Evolutionary conservation across 805 yeast genomes (phyloP).

Genomic region (Saccharomyces paradoxus): DNA sequence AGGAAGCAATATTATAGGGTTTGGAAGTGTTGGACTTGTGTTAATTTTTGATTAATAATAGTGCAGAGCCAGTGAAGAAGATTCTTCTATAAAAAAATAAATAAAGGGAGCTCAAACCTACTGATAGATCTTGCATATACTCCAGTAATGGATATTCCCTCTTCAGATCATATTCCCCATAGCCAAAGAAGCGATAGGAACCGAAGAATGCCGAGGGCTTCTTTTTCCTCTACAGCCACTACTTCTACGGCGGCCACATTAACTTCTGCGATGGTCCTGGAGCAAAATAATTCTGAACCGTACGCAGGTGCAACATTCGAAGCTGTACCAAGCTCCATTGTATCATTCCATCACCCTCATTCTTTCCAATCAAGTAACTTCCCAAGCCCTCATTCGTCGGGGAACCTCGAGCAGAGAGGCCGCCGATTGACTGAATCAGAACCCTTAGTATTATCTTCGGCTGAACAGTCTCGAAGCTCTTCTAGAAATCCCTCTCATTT

Average conservation of each 20-base stretch:
- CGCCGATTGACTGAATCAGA: conserved; percentile 23
- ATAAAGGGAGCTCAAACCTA: neutral
- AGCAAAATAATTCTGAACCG: conserved; percentile 62
- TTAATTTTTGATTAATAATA: neutral
- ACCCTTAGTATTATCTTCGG: conserved; percentile 30
- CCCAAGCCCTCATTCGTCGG: conserved; percentile 9
- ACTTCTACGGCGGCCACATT: conserved; percentile 28
- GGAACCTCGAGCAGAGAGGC: conserved; percentile 12
- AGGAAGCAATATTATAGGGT: neutral
- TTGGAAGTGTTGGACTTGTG: neutral
- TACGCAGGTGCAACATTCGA: conserved; percentile 74
- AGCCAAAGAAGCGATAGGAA: neutral
- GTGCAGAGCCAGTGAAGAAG: neutral
- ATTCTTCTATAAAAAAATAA: neutral
- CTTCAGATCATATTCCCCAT: neutral
- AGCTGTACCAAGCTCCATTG: conserved; percentile 67
- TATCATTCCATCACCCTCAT: conserved; percentile 67
- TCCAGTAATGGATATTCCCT: neutral
- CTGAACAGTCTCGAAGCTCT: conserved; percentile 28
- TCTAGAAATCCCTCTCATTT: conserved; percentile 41
- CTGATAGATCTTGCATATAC: neutral
- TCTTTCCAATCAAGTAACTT: conserved; percentile 33
- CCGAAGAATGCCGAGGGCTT: conserved; percentile 9
- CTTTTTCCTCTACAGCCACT: conserved; percentile 29
- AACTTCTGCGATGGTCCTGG: conserved; percentile 28